These are phyloP conservation scores for Candida anglica DNA, from an alignment of 805 yeast genomes.

Conservation along the genomic window DNA sequence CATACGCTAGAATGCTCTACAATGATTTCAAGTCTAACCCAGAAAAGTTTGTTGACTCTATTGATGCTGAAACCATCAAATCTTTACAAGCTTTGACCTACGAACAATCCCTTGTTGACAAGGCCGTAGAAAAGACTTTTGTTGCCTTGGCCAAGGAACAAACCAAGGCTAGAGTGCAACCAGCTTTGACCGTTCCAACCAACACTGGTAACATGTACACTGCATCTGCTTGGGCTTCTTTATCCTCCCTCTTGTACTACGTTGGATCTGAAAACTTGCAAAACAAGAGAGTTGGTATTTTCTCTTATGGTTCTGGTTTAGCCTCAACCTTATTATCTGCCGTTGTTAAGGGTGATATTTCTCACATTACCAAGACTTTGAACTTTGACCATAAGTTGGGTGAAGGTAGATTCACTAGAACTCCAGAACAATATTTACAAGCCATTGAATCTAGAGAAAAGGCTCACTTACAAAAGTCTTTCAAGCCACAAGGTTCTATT, in stretches of 20 bases:
- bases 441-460: conserved; percentile 84
- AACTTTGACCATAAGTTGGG: conserved; percentile 66
- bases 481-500: conserved; percentile 73
- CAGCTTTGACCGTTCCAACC: conserved; percentile 84
- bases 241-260: conserved; percentile 74
- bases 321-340: conserved; percentile 87
- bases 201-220: conserved; percentile 99
- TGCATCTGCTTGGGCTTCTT: conserved; percentile 84
- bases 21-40: conserved; percentile 81
- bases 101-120: conserved; percentile 77
- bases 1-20: conserved; percentile 87
- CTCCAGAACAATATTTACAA: conserved; percentile 79
- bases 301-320: conserved; percentile 97
- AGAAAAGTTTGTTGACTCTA: conserved; percentile 41
- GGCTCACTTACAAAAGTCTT: conserved; percentile 77
- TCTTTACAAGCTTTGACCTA: conserved; percentile 54
- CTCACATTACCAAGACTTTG: conserved; percentile 58
- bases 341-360: conserved; percentile 76
- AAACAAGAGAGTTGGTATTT: conserved; percentile 82
- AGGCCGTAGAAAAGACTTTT: conserved; percentile 78
- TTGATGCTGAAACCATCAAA: conserved; percentile 50
- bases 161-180: conserved; percentile 65
- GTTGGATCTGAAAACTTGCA: conserved; percentile 73
- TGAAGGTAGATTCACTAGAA: conserved; percentile 53
- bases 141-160: conserved; percentile 70